Percentiles rank a stretch among this genome's conserved stretches.
These are phyloP conservation scores for Coccomyxa subellipsoidea DNA, from an alignment of 163 green algal genomes.

Conservation along the genomic window DNA sequence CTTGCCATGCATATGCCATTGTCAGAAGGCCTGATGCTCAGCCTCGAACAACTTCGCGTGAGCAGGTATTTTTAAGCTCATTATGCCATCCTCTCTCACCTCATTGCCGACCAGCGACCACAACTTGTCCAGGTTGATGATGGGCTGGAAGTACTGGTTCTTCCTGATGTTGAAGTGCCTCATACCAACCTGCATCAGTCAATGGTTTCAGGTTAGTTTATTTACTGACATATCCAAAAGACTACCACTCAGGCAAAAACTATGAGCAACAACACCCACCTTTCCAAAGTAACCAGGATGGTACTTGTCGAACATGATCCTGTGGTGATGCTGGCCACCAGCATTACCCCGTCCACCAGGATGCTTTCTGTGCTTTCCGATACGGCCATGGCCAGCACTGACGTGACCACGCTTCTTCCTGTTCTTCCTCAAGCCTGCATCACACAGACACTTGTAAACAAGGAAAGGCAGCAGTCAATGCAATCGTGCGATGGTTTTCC, in stretches of 20 bases:
- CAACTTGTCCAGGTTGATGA: constrained; percentile 98
- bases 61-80: no score
- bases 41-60: no score
- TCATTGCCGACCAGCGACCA: constrained; percentile 87
- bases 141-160: constrained; percentile 95
- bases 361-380: constrained; percentile 99
- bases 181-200: constrained; percentile 92
- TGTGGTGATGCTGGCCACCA: constrained; percentile 98
- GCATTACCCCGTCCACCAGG: constrained; percentile 96
- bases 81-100: constrained; percentile 31
- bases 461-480: no score
- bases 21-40: no score
- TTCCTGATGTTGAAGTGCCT: constrained; percentile 92
- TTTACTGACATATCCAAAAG: no score
- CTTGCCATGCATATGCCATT: no score
- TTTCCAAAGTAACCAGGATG: constrained; percentile 97
- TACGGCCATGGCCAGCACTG: constrained; percentile 90
- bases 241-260: neutral
- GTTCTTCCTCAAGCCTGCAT: constrained; percentile 89
- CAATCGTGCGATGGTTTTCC: no score
- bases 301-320: constrained; percentile 99
- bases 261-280: constrained; percentile 45
- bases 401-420: constrained; percentile 99
- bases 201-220: no score
- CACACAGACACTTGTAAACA: neutral